Evolutionary conservation across 2,329 filamentous ascomycete species (phyloP).

Genomic region (Drechslerella stenobrocha): DNA sequence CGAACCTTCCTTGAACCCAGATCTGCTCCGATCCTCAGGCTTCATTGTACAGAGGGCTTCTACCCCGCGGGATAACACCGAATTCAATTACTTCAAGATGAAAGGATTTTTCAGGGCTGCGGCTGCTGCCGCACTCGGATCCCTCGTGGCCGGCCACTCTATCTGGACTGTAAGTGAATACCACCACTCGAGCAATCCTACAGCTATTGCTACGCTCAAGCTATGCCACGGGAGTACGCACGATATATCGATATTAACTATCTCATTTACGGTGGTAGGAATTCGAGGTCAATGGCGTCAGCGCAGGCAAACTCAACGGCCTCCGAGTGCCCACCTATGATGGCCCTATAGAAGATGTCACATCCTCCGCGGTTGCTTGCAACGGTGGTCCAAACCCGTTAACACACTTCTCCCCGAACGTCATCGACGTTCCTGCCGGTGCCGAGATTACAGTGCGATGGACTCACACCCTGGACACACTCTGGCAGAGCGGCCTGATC

Average conservation of each 20-base stretch:
- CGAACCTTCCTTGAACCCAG: too few relatives aligned
- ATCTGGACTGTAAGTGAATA: constrained; percentile 35
- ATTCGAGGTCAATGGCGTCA: constrained; percentile 47
- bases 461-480: constrained; percentile 60
- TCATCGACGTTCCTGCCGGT: constrained; percentile 59
- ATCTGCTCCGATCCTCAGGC: too few relatives aligned
- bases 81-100: constrained; percentile 26
- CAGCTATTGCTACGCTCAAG: too few relatives aligned
- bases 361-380: constrained; percentile 56
- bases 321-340: constrained; percentile 54
- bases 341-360: constrained; percentile 54
- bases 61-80: background rate
- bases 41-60: background rate
- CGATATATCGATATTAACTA: too few relatives aligned
- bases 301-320: constrained; percentile 41
- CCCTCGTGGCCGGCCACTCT: constrained; percentile 37
- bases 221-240: too few relatives aligned
- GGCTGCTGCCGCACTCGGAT: constrained; percentile 27
- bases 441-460: constrained; percentile 60
- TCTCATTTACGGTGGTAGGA: too few relatives aligned
- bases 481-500: constrained; percentile 56
- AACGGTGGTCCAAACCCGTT: constrained; percentile 55
- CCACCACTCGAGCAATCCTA: too few relatives aligned
- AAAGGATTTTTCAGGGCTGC: constrained; percentile 25
- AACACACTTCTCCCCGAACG: constrained; percentile 56